Percentiles rank a stretch among this genome's conserved stretches.
These are phyloP conservation scores for Aspergillus baeticus DNA, from an alignment of 495 filamentous ascomycete genomes.

Conservation along the genomic window DNA sequence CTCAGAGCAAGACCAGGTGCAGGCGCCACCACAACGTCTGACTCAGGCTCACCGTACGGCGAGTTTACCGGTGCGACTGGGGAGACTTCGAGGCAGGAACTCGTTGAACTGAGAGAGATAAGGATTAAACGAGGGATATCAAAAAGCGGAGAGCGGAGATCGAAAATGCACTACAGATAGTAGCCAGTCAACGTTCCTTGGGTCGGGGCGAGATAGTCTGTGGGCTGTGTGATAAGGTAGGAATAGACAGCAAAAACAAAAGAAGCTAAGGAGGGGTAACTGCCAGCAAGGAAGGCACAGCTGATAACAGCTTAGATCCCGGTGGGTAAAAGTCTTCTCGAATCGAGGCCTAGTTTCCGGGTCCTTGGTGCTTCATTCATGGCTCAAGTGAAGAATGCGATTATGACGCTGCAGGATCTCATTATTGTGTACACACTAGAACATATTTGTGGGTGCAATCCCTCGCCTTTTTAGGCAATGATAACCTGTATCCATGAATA, in stretches of 20 bases:
- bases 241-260: neutral
- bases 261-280: neutral
- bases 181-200: neutral
- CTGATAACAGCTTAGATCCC: too few relatives aligned
- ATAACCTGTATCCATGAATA: too few relatives aligned
- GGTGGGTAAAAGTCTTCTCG: too few relatives aligned
- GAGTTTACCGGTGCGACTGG: conserved; percentile 5
- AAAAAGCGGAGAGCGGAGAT: neutral
- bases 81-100: neutral
- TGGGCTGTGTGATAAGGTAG: neutral
- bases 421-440: neutral
- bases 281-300: neutral
- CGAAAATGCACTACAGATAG: neutral
- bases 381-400: too few relatives aligned
- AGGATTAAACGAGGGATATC: neutral
- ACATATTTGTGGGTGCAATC: too few relatives aligned
- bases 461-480: too few relatives aligned
- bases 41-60: neutral
- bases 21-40: neutral
- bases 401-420: neutral
- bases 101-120: neutral
- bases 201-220: neutral
- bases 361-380: too few relatives aligned
- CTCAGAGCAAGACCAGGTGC: conserved; percentile 18
- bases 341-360: too few relatives aligned